Base-by-base conservation (phyloP, 805 yeast species). In the Suhomyces pyralidae region DNA sequence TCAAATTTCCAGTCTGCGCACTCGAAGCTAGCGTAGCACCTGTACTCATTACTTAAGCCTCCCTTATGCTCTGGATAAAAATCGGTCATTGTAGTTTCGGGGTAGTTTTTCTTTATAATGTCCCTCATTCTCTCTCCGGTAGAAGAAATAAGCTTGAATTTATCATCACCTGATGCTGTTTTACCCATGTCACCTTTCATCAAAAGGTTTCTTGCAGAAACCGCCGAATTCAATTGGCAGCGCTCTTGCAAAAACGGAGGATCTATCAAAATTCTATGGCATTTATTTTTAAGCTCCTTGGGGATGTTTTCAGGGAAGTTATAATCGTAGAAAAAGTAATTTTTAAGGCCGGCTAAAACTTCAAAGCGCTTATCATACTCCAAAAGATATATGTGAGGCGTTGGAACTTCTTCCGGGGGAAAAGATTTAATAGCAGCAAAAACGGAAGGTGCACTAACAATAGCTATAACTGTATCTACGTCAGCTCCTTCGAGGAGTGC, bases 401-500 rank as follows among this genome's bases (percentile, higher is more conserved):
- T 88, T 38, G 92, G 92, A 36, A 87, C 58, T 3, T 75, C 72
- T 6, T 67, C 68, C 7, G 67, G 66, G 3, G 82, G 81, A 49
- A 81, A 75, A 53, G 81, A 80, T 56, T 78, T 79, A 44, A 90
- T 81, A 0, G 93, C 94, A 1, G 96, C 96, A 70, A 86, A 91
- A 3, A 90, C 97, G 0, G 97, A 88, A 17, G 97, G 97, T 1
- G 97, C 97, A 71, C 92, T 84, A 1, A 88, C 89, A 50, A 91
- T 79, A 48, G 87, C 88, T 44, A 91, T 78, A 1, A 83, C 84
- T 0, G 96, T 88, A 38, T 80, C 77, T 50, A 78, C 79, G 58
- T 85, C 87, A 1, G 96, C 94, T 7, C 90, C 94, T 34, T 85
- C 88, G 12, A 90, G 68, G 42, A 90, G 72, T 7, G 89, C 94